phyloP scores from a whole-genome alignment of 371 early-diverging fungal species.

The Syncephalastrum monosporum region DNA sequence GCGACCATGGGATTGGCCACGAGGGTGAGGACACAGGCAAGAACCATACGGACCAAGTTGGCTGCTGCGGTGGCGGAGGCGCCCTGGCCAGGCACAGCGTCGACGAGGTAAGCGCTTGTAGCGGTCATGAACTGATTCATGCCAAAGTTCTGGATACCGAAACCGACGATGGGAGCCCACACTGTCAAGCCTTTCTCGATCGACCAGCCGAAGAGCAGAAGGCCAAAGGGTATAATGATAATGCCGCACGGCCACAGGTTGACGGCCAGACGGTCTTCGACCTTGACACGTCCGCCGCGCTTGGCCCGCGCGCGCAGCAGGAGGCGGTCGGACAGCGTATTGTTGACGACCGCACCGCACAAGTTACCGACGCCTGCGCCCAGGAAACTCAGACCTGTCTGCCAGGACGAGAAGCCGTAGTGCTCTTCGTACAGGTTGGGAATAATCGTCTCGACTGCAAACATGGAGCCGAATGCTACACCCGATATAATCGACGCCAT shows the following conservation, averaged over 20 bases:
- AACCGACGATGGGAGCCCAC: constrained; percentile 41
- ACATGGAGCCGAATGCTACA: constrained; percentile 52
- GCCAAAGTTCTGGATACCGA: constrained; percentile 37
- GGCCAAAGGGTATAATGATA: constrained; percentile 40
- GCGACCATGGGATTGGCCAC: constrained; percentile 26
- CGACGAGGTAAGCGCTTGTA: constrained; percentile 43
- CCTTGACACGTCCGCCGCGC: constrained; percentile 18
- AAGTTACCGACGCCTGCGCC: constrained; percentile 48
- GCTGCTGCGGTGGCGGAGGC: constrained; percentile 48
- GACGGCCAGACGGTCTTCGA: constrained; percentile 27
- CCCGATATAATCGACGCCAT: constrained; percentile 44
- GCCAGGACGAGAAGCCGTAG: constrained; percentile 40
- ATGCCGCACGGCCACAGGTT: constrained; percentile 35
- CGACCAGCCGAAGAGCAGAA: constrained; percentile 49
- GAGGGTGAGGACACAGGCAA: constrained; percentile 39
- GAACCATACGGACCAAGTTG: constrained; percentile 39
- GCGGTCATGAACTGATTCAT: constrained; percentile 29
- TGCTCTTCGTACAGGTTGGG: constrained; percentile 28
- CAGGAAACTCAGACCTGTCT: constrained; percentile 40
- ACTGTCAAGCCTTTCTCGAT: constrained; percentile 34
- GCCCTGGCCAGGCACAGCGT: constrained; percentile 42
- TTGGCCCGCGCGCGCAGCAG: constrained; percentile 24
- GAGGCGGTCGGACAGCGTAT: constrained; percentile 22
- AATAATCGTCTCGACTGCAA: constrained; percentile 44
- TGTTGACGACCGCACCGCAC: constrained; percentile 31